A percentile compares a stretch with the other conserved stretches of the same genome.
phyloP scores from a whole-genome alignment of 75 land plant genomes.

The Chamaecyparis obtusa region DNA sequence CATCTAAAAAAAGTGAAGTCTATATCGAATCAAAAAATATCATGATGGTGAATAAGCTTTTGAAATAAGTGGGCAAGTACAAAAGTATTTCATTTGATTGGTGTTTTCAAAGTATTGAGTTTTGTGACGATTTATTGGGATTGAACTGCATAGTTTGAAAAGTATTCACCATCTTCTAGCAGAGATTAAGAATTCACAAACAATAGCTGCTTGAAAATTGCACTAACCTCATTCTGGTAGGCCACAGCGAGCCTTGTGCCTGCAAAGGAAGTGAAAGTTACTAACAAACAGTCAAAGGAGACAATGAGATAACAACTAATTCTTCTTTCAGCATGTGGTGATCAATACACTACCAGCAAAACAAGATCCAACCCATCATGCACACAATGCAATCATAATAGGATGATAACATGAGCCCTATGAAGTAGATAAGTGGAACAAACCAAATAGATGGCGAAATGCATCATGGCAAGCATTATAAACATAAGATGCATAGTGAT shows the following conservation, averaged over 20 bases:
- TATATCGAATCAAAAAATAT: too few species aligned
- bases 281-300: background rate
- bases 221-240: slow-evolving; percentile 87
- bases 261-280: slow-evolving; percentile 17
- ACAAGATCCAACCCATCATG: background rate
- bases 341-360: background rate
- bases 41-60: too few species aligned
- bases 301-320: background rate
- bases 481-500: slow-evolving; percentile 80
- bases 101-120: too few species aligned
- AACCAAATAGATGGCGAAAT: slow-evolving; percentile 91
- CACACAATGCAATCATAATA: background rate
- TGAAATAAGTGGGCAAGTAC: too few species aligned
- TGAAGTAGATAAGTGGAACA: slow-evolving; percentile 6
- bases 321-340: background rate
- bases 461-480: slow-evolving; percentile 96
- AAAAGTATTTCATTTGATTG: too few species aligned
- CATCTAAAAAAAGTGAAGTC: too few species aligned
- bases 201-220: background rate
- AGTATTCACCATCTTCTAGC: background rate
- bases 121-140: too few species aligned
- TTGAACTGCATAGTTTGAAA: background rate
- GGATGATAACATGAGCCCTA: background rate
- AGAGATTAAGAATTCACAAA: background rate
- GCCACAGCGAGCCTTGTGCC: slow-evolving; percentile 84